Conservation (phyloP, 2,329 filamentous ascomycete species). For the Magnaporthiopsis rhizophila region DNA sequence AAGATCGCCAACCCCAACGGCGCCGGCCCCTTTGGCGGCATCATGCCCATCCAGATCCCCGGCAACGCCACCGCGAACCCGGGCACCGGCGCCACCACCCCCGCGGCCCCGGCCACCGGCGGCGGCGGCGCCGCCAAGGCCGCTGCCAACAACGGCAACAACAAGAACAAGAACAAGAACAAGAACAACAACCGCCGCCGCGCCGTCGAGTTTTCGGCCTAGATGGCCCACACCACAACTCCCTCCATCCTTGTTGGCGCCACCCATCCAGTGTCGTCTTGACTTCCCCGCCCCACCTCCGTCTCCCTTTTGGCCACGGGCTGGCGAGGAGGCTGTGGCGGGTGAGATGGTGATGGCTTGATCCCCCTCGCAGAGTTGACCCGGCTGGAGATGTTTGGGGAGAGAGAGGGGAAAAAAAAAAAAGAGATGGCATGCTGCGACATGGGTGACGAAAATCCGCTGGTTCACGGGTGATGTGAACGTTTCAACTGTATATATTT, state of each 20-base stretch:
- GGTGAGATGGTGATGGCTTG: no score
- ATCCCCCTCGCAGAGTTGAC: neutral
- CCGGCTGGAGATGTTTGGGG: neutral
- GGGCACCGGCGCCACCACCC: neutral
- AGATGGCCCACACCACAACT: neutral
- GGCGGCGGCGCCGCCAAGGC: neutral
- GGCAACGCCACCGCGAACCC: neutral
- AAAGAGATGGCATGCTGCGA: neutral
- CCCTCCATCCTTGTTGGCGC: no score
- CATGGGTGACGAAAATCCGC: neutral
- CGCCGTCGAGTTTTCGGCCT: neutral
- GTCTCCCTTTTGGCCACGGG: neutral
- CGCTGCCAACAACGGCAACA: no score
- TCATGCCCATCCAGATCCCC: neutral
- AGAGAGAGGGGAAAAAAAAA: no score
- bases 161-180: neutral
- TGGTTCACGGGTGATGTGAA: neutral
- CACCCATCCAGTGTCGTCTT: no score
- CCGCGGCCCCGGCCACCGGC: neutral
- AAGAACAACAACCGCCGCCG: no score
- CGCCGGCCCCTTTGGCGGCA: constrained; percentile 33
- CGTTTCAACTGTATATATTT: neutral
- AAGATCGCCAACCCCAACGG: constrained; percentile 33
- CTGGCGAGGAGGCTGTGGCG: no score
- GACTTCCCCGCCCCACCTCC: no score